phyloP scores from a whole-genome alignment of 768 basidiomycete genomes.

The Butyriboletus loyo region DNA sequence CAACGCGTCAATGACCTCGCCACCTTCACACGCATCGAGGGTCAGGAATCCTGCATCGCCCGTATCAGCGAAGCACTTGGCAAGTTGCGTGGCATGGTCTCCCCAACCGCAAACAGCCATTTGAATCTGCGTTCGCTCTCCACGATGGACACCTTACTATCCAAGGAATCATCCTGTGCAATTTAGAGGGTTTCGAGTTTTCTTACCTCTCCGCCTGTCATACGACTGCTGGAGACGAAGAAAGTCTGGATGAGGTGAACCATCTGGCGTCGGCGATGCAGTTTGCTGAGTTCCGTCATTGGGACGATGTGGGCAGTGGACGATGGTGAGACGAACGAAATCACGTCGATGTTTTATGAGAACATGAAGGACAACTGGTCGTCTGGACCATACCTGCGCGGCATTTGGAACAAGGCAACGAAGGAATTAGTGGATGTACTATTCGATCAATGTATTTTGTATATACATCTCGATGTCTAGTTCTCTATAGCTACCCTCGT shows the following conservation, averaged over 20 bases:
- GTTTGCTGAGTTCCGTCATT: neutral
- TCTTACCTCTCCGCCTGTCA: slow-evolving; percentile 24
- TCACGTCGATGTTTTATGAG: too few relatives aligned
- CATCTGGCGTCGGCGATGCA: neutral
- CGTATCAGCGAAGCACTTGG: neutral
- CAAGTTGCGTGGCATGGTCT: slow-evolving; percentile 23
- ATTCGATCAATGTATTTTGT: neutral
- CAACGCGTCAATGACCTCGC: neutral
- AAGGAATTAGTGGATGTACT: neutral
- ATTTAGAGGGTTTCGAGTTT: slow-evolving; percentile 5
- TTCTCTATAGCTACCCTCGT: too few relatives aligned
- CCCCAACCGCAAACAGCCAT: slow-evolving; percentile 7
- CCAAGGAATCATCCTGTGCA: slow-evolving; percentile 1
- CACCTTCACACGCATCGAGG: neutral
- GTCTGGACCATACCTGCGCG: neutral
- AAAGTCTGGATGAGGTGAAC: slow-evolving; percentile 11
- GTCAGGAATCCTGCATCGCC: neutral
- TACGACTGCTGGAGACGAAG: neutral
- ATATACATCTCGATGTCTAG: neutral
- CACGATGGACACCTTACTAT: slow-evolving; percentile 6
- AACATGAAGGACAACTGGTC: neutral
- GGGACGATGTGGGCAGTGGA: neutral
- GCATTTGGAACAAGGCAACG: neutral
- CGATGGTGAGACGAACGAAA: neutral
- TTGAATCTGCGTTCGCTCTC: slow-evolving; percentile 15